Conservation (phyloP, 352 stramenopile genomes). For the Thalassiosira ordinaria region DNA sequence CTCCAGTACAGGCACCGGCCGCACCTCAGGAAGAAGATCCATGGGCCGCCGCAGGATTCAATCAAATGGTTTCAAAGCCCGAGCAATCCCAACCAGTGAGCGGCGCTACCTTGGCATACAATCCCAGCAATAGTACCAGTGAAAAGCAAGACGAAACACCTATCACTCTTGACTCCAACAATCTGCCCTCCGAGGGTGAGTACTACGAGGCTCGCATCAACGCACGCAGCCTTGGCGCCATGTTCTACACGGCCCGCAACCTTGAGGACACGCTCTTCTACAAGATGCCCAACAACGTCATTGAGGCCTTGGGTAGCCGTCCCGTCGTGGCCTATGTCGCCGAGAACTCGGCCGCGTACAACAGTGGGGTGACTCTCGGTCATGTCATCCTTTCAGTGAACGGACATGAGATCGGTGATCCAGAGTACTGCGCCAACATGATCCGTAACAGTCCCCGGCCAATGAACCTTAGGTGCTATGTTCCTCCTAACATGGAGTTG, state of each 20-base stretch:
- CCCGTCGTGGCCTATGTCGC: slow-evolving; percentile 84
- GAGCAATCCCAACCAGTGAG: background rate
- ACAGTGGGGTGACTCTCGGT: slow-evolving; percentile 71
- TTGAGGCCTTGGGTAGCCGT: slow-evolving; percentile 67
- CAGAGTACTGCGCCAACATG: slow-evolving; percentile 72
- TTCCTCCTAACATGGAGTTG: slow-evolving; percentile 74
- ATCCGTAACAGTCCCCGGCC: slow-evolving; percentile 77
- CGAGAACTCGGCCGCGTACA: slow-evolving; percentile 72
- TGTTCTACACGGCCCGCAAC: slow-evolving; percentile 85
- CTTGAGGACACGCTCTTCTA: slow-evolving; percentile 78
- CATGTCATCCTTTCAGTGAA: slow-evolving; percentile 83
- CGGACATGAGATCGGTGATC: slow-evolving; percentile 72
- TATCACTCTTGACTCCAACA: slow-evolving; percentile 48
- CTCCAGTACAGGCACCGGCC: background rate
- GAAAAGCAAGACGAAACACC: slow-evolving; percentile 1
- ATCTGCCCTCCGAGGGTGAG: slow-evolving; percentile 74
- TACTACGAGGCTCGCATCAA: slow-evolving; percentile 84
- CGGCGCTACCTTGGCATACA: no score
- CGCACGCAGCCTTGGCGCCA: slow-evolving; percentile 77
- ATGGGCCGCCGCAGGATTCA: slow-evolving; percentile 60
- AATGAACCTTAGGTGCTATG: slow-evolving; percentile 77
- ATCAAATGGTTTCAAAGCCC: slow-evolving; percentile 11
- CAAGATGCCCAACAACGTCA: slow-evolving; percentile 66
- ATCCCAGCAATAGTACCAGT: background rate
- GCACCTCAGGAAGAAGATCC: slow-evolving; percentile 46